These are phyloP conservation scores for Aspergillus awamori DNA, from an alignment of 2,329 filamentous ascomycete genomes.

Conservation along the genomic window DNA sequence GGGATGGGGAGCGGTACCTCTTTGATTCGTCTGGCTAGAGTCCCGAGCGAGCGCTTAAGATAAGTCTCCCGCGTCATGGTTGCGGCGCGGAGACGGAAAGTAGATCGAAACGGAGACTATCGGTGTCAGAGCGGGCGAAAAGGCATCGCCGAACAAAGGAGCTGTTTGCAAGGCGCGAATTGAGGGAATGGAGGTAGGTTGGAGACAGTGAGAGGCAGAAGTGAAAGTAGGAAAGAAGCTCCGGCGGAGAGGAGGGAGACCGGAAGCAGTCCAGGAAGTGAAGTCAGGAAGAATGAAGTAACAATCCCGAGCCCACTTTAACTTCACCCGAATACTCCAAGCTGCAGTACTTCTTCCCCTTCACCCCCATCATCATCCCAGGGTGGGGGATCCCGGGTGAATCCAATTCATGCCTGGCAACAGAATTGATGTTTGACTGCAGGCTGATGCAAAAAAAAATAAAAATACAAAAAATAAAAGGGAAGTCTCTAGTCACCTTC, in stretches of 20 bases:
- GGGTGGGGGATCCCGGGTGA: neutral
- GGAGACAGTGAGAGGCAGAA: slow-evolving; percentile 13
- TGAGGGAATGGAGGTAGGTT: slow-evolving; percentile 10
- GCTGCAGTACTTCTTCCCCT: neutral
- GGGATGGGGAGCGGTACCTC: slow-evolving; percentile 35
- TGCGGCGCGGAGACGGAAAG: slow-evolving; percentile 14
- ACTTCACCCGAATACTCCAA: neutral
- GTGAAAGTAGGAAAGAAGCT: neutral
- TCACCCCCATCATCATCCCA: neutral
- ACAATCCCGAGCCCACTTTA: slow-evolving; percentile 5
- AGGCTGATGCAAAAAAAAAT: neutral
- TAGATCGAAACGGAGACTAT: slow-evolving; percentile 7
- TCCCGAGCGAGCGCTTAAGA: slow-evolving; percentile 48
- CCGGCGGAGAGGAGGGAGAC: neutral
- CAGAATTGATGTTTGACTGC: neutral
- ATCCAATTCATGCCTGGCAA: neutral
- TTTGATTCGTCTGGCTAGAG: slow-evolving; percentile 43
- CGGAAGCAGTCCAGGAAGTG: neutral
- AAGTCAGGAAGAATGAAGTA: slow-evolving; percentile 7
- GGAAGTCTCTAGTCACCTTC: neutral
- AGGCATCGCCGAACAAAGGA: slow-evolving; percentile 18
- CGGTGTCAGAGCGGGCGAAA: slow-evolving; percentile 5
- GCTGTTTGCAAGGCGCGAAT: slow-evolving; percentile 2
- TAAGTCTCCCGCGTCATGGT: slow-evolving; percentile 46
- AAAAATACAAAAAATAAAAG: too few relatives aligned